Base-by-base conservation (phyloP, 768 basidiomycete genomes). In the Tricholoma bakamatsutake region DNA sequence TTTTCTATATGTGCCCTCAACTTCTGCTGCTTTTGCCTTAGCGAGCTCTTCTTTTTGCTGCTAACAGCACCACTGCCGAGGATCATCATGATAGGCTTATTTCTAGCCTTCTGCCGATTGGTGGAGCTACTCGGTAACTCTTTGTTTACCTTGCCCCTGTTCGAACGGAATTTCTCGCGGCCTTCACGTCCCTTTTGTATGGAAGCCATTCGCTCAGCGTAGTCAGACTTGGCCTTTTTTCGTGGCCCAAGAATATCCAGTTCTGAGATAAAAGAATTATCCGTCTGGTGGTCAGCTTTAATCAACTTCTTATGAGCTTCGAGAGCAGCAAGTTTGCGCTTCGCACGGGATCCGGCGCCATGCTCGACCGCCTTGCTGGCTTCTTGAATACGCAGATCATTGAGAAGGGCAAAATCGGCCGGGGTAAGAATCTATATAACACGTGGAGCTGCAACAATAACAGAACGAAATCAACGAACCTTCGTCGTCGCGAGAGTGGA, bases 41-140 rank as follows among this genome's bases (percentile, higher is more conserved):
- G 68, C 0, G 85, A 88, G 21, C 84, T 85, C 73, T 88, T 90
- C 75, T 90, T 92, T 75, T 93, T 93, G 1, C 88, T 77, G 60
- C 78, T 76, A n/a, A 93, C 88, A 1, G 84, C 83, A 1, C 79
- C 80, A 56, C 88, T 90, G 50, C 85, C 78, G 59, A 93, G 72
- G 53, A 92, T 85, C 91, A 93, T 93, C 94, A 96, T 95, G 61
- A 96, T 81, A 24, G 94, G 94, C 70, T 98, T 97, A 69, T 95
- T 94, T 67, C 88, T 81, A 37, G 85, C 82, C 81, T 97, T 97
- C 74, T 96, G 91, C 66, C 84, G 78, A 70, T 97, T 97, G 33
- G 94, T 96, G 54, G 88, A 85, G 66, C 90, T 92, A 70, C 90
- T 93, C 57, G 86, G 83, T 10, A 75, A 71, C 34, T 77, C 90